These are phyloP conservation scores for Zygoascus bituminiphila DNA, from an alignment of 805 yeast genomes.

Conservation along the genomic window DNA sequence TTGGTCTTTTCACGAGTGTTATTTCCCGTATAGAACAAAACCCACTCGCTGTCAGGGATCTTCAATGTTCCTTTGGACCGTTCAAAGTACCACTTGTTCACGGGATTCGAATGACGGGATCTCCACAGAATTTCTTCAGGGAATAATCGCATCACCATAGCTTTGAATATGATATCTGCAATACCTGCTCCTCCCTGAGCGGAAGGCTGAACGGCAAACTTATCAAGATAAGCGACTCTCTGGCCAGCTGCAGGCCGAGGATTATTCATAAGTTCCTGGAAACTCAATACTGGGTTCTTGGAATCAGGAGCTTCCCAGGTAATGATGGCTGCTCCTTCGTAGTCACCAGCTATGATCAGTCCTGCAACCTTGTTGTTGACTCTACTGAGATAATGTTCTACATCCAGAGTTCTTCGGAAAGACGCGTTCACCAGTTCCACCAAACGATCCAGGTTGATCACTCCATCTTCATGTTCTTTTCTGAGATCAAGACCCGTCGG, in stretches of 20 bases:
- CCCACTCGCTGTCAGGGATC: conserved; percentile 35
- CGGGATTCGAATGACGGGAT: conserved; percentile 78
- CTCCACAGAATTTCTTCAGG: conserved; percentile 82
- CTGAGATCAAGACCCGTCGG: conserved; percentile 34
- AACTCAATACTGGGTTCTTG: conserved; percentile 21
- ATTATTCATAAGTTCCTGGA: conserved; percentile 3
- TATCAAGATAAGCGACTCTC: conserved; percentile 76
- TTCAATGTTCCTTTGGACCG: conserved; percentile 65
- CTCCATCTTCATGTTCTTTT: conserved; percentile 32
- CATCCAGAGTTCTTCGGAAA: conserved; percentile 60
- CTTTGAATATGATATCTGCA: conserved; percentile 87
- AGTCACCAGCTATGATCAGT: conserved; percentile 81
- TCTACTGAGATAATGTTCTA: conserved; percentile 57
- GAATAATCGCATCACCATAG: conserved; percentile 55
- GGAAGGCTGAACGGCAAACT: conserved; percentile 78
- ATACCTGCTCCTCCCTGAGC: conserved; percentile 89
- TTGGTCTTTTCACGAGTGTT: conserved; percentile 28
- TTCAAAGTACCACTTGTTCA: conserved; percentile 96
- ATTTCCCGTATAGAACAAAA: conserved; percentile 38
- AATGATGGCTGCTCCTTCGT: conserved; percentile 89
- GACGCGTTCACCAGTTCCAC: conserved; percentile 65
- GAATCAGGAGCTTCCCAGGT: conserved; percentile 57
- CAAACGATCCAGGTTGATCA: conserved; percentile 50
- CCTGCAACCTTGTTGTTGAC: conserved; percentile 63
- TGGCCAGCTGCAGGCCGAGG: conserved; percentile 6